Evolutionary conservation across 352 stramenopile genomes (phyloP).

Genomic region (Phytopythium chamaehyphon): DNA sequence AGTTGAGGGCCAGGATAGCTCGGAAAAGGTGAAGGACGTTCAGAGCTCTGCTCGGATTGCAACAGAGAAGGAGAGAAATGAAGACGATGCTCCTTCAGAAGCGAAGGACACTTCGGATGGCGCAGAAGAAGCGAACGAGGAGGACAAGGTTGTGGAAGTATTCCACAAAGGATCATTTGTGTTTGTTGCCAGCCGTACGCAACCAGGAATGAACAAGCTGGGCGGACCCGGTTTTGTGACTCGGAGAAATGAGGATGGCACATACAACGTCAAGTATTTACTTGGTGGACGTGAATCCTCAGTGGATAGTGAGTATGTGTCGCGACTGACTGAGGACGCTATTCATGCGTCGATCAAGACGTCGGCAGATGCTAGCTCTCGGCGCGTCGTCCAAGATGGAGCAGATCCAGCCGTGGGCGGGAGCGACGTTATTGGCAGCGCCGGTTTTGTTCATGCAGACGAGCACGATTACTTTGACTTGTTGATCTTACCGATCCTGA

Average conservation of each 20-base stretch:
- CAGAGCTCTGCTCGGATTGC: no score
- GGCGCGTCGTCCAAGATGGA: not conserved
- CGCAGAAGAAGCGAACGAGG: slow-evolving; percentile 6
- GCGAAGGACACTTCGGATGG: not conserved
- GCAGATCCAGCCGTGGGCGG: not conserved
- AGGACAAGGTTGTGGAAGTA: slow-evolving; percentile 4
- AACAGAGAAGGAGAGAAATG: not conserved
- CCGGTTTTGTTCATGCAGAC: slow-evolving; percentile 17
- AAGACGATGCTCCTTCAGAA: slow-evolving; percentile 5
- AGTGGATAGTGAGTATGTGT: slow-evolving; percentile 56
- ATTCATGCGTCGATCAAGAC: slow-evolving; percentile 78
- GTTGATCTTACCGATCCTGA: slow-evolving; percentile 74
- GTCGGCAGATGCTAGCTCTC: not conserved
- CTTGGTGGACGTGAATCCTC: slow-evolving; percentile 72
- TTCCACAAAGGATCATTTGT: slow-evolving; percentile 63
- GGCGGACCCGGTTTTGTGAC: slow-evolving; percentile 56
- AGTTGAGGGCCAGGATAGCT: not conserved
- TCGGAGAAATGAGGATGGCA: slow-evolving; percentile 52
- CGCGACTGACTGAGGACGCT: slow-evolving; percentile 58
- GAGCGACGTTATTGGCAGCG: slow-evolving; percentile 6
- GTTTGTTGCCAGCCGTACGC: slow-evolving; percentile 70
- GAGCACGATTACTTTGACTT: slow-evolving; percentile 75
- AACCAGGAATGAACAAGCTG: slow-evolving; percentile 76
- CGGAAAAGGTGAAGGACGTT: not conserved
- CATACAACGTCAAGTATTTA: slow-evolving; percentile 85